Conservation (phyloP, 2,329 filamentous ascomycete genomes). For the Xylariomycetidae sp. region DNA sequence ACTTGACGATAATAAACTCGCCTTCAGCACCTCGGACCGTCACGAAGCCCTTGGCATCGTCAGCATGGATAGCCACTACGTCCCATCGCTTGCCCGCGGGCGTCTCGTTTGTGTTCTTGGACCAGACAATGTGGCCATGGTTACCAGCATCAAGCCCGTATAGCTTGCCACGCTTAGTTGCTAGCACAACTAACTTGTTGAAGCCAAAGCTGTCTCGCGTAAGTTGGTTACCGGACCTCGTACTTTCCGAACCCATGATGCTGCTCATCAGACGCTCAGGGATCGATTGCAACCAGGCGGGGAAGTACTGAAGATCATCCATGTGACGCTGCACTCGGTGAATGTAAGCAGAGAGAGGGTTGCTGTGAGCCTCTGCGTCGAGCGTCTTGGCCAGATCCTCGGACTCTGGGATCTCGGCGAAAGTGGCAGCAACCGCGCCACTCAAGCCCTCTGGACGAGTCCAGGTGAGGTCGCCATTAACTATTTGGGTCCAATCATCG, state of each 20-base stretch:
- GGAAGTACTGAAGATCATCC: constrained; percentile 69
- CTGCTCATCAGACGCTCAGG: constrained; percentile 63
- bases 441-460: constrained; percentile 74
- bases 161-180: constrained; percentile 71
- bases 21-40: constrained; percentile 56
- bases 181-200: constrained; percentile 76
- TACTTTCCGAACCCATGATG: constrained; percentile 51
- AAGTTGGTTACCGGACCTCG: constrained; percentile 39
- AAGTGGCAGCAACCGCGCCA: constrained; percentile 72
- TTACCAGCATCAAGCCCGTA: constrained; percentile 74
- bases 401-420: constrained; percentile 68
- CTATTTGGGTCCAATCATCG: constrained; percentile 75
- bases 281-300: constrained; percentile 63
- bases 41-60: constrained; percentile 50
- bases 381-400: constrained; percentile 74
- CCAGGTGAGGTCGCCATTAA: constrained; percentile 79
- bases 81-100: constrained; percentile 52
- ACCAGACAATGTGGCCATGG: constrained; percentile 72
- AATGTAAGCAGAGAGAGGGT: constrained; percentile 72
- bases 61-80: constrained; percentile 60
- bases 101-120: constrained; percentile 55
- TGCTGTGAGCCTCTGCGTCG: constrained; percentile 80
- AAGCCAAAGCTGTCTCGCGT: constrained; percentile 76
- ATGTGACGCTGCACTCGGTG: constrained; percentile 81
- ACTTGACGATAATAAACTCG: constrained; percentile 52